Conservation (phyloP, 345 rosid species). For the Clausena lansium region DNA sequence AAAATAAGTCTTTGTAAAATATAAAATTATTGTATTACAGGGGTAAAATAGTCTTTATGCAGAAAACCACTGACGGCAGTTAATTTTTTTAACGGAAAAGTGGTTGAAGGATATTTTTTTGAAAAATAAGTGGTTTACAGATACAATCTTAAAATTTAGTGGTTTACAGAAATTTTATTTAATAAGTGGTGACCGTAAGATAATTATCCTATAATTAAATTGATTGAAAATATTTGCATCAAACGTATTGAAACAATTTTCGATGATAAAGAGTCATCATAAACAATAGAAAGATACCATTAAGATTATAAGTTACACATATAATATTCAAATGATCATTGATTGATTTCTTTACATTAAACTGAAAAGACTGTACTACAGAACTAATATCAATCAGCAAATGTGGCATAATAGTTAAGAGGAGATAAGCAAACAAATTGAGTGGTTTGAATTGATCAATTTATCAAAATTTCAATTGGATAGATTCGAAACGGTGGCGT, state of each 20-base stretch:
- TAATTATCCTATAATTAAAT: no score
- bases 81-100: no score
- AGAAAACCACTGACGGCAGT: no score
- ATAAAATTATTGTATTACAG: no score
- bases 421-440: constrained; percentile 8
- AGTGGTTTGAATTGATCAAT: constrained; percentile 2
- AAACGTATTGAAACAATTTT: neutral
- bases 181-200: no score
- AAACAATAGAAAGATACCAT: neutral
- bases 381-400: neutral
- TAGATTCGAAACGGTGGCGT: constrained; percentile 11
- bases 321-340: neutral
- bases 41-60: no score
- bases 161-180: no score
- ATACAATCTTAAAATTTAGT: no score
- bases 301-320: neutral
- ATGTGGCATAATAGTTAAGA: neutral
- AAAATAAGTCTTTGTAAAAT: no score
- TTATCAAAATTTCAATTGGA: neutral
- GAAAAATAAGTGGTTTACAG: no score
- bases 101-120: no score
- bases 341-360: neutral
- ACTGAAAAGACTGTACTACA: neutral
- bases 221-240: neutral
- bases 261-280: neutral